Evolutionary conservation across 805 yeast genomes (phyloP).

Genomic region (Candida ovalis): DNA sequence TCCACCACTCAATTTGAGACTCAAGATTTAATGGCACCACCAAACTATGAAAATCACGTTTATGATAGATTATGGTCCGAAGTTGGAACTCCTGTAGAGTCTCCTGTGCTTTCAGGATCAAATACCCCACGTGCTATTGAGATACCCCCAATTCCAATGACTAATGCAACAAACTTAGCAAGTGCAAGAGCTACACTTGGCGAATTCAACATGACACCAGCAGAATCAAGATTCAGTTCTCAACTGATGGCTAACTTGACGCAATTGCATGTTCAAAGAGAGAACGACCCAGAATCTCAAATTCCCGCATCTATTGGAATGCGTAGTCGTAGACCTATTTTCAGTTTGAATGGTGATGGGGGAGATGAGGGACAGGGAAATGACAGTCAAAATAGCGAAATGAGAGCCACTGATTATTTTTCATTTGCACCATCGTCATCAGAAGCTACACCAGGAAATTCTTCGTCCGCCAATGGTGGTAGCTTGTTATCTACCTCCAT

Average conservation of each 20-base stretch:
- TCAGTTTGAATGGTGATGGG: slow-evolving; percentile 22
- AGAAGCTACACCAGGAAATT: not conserved
- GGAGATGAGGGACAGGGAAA: not conserved
- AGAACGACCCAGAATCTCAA: slow-evolving; percentile 31
- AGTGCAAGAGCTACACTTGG: slow-evolving; percentile 9
- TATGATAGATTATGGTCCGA: slow-evolving; percentile 79
- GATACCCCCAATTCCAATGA: slow-evolving; percentile 1
- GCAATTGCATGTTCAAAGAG: slow-evolving; percentile 47
- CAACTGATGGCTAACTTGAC: slow-evolving; percentile 50
- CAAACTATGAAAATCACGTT: slow-evolving; percentile 75
- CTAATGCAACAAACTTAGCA: not conserved
- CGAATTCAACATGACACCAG: slow-evolving; percentile 25
- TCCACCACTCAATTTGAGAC: slow-evolving; percentile 20
- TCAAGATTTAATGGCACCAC: slow-evolving; percentile 68
- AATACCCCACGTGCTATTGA: slow-evolving; percentile 13
- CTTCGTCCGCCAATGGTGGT: not conserved
- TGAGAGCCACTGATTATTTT: not conserved
- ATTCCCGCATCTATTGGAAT: not conserved
- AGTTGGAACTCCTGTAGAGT: slow-evolving; percentile 44
- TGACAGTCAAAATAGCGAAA: not conserved
- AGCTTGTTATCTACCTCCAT: not conserved
- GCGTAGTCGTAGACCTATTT: slow-evolving; percentile 25
- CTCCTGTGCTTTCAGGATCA: slow-evolving; percentile 41
- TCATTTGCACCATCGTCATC: not conserved
- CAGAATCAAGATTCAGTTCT: slow-evolving; percentile 21